Evolutionary conservation across 257 asterid species (phyloP).

Genomic region (Przewalskia tangutica): DNA sequence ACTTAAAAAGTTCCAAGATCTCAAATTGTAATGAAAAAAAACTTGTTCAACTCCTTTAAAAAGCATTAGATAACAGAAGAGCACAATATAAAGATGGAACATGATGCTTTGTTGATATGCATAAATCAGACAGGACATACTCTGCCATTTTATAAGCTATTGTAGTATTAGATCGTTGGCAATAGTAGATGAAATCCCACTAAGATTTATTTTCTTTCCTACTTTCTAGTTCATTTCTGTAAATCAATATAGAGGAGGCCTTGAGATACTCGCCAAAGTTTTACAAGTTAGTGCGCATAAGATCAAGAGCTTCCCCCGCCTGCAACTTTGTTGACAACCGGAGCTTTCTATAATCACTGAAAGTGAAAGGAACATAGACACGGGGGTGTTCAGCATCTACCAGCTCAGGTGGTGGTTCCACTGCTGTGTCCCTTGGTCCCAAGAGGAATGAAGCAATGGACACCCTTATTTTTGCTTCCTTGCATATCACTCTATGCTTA

Average conservation of each 20-base stretch:
- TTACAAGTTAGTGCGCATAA: slow-evolving; percentile 4
- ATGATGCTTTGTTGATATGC: neutral
- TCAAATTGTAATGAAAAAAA: neutral
- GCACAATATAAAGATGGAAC: neutral
- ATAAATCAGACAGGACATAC: neutral
- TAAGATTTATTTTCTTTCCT: neutral
- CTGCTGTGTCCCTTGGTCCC: slow-evolving; percentile 18
- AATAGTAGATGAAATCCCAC: neutral
- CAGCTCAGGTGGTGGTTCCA: slow-evolving; percentile 20
- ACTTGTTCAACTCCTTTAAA: neutral
- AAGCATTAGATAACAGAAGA: neutral
- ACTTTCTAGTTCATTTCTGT: neutral
- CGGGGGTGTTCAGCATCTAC: slow-evolving; percentile 17
- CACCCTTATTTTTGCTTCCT: slow-evolving; percentile 13
- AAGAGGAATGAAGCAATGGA: slow-evolving; percentile 26
- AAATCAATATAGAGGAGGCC: neutral
- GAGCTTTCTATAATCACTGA: slow-evolving; percentile 16
- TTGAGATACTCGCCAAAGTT: neutral
- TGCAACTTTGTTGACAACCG: slow-evolving; percentile 12
- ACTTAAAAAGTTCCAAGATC: neutral
- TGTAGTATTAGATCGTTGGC: neutral
- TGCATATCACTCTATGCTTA: slow-evolving; percentile 29
- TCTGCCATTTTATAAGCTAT: neutral
- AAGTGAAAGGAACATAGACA: slow-evolving; percentile 18
- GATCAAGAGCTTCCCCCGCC: slow-evolving; percentile 27